Conservation (phyloP, 768 basidiomycete species). For the Mycena indigotica region DNA sequence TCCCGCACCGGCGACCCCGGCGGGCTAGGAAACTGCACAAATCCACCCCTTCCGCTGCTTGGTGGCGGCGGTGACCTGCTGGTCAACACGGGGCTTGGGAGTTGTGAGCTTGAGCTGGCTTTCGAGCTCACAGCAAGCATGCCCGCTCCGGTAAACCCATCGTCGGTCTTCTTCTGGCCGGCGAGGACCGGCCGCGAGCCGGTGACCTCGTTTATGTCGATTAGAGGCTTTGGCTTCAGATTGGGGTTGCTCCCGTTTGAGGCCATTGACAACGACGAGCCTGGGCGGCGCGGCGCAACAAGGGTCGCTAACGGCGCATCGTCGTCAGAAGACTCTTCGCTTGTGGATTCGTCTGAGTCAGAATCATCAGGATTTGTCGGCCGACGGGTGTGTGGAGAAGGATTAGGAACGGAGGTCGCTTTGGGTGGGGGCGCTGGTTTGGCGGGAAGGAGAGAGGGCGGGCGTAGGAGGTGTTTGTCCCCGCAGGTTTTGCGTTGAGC, state of each 20-base stretch:
- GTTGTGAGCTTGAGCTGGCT: not conserved
- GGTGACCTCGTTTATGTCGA: conserved; percentile 52
- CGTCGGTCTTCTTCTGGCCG: conserved; percentile 21
- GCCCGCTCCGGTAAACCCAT: conserved; percentile 42
- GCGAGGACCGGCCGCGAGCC: conserved; percentile 4
- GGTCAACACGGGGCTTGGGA: conserved; percentile 11
- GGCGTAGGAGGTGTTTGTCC: not conserved
- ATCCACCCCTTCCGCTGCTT: not conserved
- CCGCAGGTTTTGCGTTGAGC: not conserved
- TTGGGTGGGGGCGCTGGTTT: not conserved
- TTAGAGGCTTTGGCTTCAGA: conserved; percentile 45
- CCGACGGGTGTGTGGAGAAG: not conserved
- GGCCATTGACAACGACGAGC: conserved; percentile 56
- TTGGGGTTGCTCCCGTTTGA: conserved; percentile 26
- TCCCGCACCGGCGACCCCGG: conserved; percentile 11
- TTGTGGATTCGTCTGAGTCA: conserved; percentile 19
- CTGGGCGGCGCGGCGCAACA: conserved; percentile 64
- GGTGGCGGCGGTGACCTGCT: conserved; percentile 16
- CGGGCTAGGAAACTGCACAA: conserved; percentile 18
- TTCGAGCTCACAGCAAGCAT: conserved; percentile 25
- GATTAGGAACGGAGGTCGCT: not conserved
- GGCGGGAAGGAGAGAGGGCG: too few relatives aligned
- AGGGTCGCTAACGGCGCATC: conserved; percentile 66
- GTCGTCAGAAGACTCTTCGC: conserved; percentile 47
- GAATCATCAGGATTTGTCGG: conserved; percentile 25